Evolutionary conservation across 129 eudicot genomes (phyloP), one percentile per base, ranked within the genome.

Genomic region (Centrapalus pauciflorus): DNA sequence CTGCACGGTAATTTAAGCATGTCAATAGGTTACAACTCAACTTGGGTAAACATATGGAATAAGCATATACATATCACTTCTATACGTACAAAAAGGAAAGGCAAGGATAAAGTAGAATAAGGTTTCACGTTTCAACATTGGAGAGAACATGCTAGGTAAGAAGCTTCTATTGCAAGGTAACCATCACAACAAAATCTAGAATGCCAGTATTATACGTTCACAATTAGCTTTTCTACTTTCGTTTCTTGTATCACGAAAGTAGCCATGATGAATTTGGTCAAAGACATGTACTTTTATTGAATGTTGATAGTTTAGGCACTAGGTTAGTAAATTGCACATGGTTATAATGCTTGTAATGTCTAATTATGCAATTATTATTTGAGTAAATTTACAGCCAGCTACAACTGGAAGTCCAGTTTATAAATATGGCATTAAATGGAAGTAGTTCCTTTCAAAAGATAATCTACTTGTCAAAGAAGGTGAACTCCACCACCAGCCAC

Each of bases 1-100:
- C 98, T 88, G 82, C 73, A 81, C 49, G 20, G 33, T 55, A 33
- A 67, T 67, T 32, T 13, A 57, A 19, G 28, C 43, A 11, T 2
- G 26, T 50, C 13, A 7, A 21, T 12, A 57, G 46, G 25, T 61
- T 50, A 7, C 52, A 46, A 4, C 52, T 16, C 24, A 17, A 46
- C 24, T 14, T 21, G 1, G 25, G 19, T 48, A 3, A 66, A 52
- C 12, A 66, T 16, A 60, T 30, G 13, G 41, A 13, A 27, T 37
- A 8, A 12, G 12, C n/a, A n/a, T 38, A 59, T 29, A 64, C 26
- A 64, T 16, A 46, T n/a, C 24, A 46, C 54, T 46, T 46, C n/a
- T n/a, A 58, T 1, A 29, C 2, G 6, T 11, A 29, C 2, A 4
- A 23, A 70, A 23, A 71, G 20, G n/a, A 64, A 14, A 4, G 23